Evolutionary conservation across 2,329 filamentous ascomycete species (phyloP).

Genomic region (Curvularia verruculosa): DNA sequence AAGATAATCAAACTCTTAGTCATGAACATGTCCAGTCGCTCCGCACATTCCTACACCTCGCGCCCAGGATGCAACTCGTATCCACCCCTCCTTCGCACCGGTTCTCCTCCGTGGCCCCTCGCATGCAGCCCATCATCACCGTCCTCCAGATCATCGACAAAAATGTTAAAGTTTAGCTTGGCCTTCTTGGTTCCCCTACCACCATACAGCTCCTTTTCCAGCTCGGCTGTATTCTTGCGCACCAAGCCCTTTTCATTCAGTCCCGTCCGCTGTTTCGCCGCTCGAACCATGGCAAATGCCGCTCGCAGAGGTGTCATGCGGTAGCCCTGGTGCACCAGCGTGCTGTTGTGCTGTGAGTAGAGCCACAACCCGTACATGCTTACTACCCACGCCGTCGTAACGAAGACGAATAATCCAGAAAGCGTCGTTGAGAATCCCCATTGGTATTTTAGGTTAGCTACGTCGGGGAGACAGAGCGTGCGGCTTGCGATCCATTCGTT

Average conservation of each 20-base stretch:
- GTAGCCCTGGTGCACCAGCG: slow-evolving; percentile 36
- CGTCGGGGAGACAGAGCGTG: slow-evolving; percentile 39
- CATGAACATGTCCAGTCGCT: too few relatives aligned
- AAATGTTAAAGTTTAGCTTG: slow-evolving; percentile 20
- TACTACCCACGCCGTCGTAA: slow-evolving; percentile 39
- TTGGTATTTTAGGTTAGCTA: slow-evolving; percentile 33
- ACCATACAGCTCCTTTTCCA: slow-evolving; percentile 32
- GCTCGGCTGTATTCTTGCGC: slow-evolving; percentile 16
- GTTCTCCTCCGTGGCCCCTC: too few relatives aligned
- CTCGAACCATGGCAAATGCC: slow-evolving; percentile 36
- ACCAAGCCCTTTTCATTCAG: slow-evolving; percentile 27
- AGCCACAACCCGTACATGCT: slow-evolving; percentile 47
- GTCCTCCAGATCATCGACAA: slow-evolving; percentile 13
- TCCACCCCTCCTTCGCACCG: too few relatives aligned
- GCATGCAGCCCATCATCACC: neutral
- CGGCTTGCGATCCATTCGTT: neutral
- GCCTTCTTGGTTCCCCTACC: slow-evolving; percentile 18
- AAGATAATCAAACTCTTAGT: too few relatives aligned
- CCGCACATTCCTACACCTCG: too few relatives aligned
- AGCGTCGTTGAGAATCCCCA: slow-evolving; percentile 50
- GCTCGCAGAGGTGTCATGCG: slow-evolving; percentile 42
- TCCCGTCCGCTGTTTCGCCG: slow-evolving; percentile 32
- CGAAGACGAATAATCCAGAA: slow-evolving; percentile 38
- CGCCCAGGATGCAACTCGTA: neutral
- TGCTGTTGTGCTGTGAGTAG: slow-evolving; percentile 38